These are phyloP conservation scores for Cucurbita pepo DNA, from an alignment of 306 rosid species.

Conservation along the genomic window DNA sequence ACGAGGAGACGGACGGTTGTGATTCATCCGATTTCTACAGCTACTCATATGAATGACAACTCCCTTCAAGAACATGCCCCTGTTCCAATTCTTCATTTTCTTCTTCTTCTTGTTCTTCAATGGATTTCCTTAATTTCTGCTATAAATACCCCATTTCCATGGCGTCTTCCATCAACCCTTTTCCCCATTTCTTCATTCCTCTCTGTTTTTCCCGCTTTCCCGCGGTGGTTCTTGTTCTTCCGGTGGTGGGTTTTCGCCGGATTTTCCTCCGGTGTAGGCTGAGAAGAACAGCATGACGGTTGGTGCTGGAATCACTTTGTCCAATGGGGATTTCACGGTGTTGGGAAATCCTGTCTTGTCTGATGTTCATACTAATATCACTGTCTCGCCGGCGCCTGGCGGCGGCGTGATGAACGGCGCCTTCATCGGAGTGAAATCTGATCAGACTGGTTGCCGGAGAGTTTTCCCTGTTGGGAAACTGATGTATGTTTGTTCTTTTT, in stretches of 20 bases:
- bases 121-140: background rate
- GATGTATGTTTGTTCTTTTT: conserved; percentile 15
- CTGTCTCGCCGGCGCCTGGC: conserved; percentile 39
- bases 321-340: conserved; percentile 50
- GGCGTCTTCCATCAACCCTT: background rate
- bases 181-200: background rate
- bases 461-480: conserved; percentile 74
- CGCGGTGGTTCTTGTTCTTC: background rate
- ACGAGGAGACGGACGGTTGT: too few species aligned
- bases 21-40: too few species aligned
- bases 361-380: conserved; percentile 37
- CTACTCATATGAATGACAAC: too few species aligned
- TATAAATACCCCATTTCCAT: conserved; percentile 1
- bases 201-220: background rate
- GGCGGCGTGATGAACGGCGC: conserved; percentile 57
- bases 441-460: conserved; percentile 41
- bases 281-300: conserved; percentile 43
- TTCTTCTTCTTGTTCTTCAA: background rate
- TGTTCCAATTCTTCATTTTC: too few species aligned
- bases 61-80: too few species aligned
- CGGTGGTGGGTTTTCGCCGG: background rate
- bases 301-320: conserved; percentile 56
- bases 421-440: conserved; percentile 55
- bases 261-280: background rate
- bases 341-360: conserved; percentile 43